Conservation (phyloP, 345 rosid genomes). For the Balakata baccata region DNA sequence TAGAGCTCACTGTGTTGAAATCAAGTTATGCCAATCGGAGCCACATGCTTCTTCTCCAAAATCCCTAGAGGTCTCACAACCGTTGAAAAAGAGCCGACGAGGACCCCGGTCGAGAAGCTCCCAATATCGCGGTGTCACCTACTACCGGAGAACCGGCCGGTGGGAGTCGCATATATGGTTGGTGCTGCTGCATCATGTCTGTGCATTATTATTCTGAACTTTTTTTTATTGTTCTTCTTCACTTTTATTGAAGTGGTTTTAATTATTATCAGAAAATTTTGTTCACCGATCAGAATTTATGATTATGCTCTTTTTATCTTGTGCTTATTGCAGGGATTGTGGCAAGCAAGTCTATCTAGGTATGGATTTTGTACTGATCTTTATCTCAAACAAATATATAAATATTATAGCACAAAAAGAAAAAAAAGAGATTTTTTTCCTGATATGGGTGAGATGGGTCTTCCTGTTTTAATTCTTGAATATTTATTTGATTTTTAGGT, state of each 20-base stretch:
- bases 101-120: constrained; percentile 98
- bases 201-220: background rate
- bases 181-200: background rate
- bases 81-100: constrained; percentile 82
- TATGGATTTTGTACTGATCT: constrained; percentile 26
- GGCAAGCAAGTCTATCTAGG: constrained; percentile 99
- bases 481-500: constrained; percentile 41
- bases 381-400: background rate
- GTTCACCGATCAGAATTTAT: constrained; percentile 1
- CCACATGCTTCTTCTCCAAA: constrained; percentile 33
- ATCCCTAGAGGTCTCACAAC: constrained; percentile 48
- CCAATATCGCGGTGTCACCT: constrained; percentile 94
- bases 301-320: constrained; percentile 8
- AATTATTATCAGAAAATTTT: background rate
- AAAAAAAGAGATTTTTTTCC: background rate
- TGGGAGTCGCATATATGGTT: constrained; percentile 99
- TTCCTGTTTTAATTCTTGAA: constrained; percentile 3
- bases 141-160: constrained; percentile 93
- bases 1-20: constrained; percentile 65
- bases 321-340: constrained; percentile 78
- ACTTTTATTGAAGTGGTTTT: background rate
- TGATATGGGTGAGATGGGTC: constrained; percentile 19
- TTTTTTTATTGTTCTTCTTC: background rate
- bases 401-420: background rate
- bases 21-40: constrained; percentile 63